Percentiles rank a stretch among this genome's conserved stretches.
Evolutionary conservation across 2,329 filamentous ascomycete genomes (phyloP).

Genomic region (Ceratocystis cacaofunesta): DNA sequence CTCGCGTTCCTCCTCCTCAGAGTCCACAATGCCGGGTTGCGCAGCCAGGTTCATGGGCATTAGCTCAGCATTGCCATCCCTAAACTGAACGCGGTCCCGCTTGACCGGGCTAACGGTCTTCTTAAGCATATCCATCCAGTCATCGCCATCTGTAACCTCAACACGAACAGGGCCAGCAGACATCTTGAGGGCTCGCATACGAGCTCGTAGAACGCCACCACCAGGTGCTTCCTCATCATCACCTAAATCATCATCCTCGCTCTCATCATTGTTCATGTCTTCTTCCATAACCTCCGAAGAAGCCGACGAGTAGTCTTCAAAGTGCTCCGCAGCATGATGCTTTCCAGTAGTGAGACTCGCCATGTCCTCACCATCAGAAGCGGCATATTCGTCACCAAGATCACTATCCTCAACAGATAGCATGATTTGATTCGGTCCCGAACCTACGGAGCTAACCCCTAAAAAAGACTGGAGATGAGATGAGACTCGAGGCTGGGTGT

Average conservation of each 20-base stretch:
- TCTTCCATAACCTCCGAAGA: constrained; percentile 13
- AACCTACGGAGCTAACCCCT: constrained; percentile 80
- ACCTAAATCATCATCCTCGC: constrained; percentile 17
- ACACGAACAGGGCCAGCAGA: constrained; percentile 43
- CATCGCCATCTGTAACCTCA: constrained; percentile 54
- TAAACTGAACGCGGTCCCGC: constrained; percentile 64
- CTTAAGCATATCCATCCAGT: constrained; percentile 88
- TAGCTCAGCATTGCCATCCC: constrained; percentile 35
- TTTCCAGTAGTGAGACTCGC: constrained; percentile 62
- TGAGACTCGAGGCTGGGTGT: constrained; percentile 26
- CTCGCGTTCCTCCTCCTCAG: constrained; percentile 11
- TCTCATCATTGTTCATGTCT: not conserved
- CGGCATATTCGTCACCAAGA: constrained; percentile 63
- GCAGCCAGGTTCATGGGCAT: constrained; percentile 10
- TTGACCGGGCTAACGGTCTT: constrained; percentile 91
- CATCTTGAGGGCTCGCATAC: constrained; percentile 48
- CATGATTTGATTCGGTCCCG: constrained; percentile 46
- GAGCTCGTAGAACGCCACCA: constrained; percentile 47
- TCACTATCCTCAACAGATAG: constrained; percentile 46
- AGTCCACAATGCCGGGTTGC: constrained; percentile 17
- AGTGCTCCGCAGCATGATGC: constrained; percentile 63
- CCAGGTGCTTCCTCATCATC: constrained; percentile 28
- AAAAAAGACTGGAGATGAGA: constrained; percentile 62
- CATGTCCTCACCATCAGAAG: constrained; percentile 55
- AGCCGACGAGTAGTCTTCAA: constrained; percentile 21